Conservation (phyloP, 2,329 filamentous ascomycete genomes). For the Pestalotiopsis sp. region DNA sequence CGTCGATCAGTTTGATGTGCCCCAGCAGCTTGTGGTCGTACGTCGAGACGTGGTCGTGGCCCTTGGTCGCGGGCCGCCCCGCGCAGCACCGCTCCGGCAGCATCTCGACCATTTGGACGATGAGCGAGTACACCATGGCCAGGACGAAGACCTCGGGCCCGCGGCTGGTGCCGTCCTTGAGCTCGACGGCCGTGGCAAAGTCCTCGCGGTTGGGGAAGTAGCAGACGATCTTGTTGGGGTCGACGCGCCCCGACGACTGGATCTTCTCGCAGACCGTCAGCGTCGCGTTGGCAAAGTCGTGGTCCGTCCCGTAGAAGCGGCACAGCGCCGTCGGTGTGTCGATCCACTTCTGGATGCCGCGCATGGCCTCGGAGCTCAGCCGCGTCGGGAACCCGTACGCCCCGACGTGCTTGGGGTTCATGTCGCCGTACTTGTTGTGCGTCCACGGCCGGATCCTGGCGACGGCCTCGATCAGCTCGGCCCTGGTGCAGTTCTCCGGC, state of each 20-base stretch:
- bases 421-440: not conserved
- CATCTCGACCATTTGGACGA: conserved; percentile 6
- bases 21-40: not conserved
- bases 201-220: not conserved
- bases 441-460: not conserved
- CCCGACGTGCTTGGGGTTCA: not conserved
- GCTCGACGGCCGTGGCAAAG: not conserved
- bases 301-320: not conserved
- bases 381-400: not conserved
- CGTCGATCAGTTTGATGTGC: not conserved
- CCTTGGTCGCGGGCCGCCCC: not conserved
- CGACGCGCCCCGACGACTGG: not conserved
- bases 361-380: not conserved
- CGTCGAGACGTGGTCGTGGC: not conserved
- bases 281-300: not conserved
- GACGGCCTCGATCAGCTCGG: not conserved
- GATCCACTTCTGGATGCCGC: not conserved
- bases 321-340: not conserved
- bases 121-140: conserved; percentile 3
- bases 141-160: not conserved
- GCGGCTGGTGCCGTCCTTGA: not conserved
- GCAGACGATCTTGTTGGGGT: not conserved
- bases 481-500: not conserved
- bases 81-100: not conserved
- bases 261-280: not conserved